A percentile compares a stretch with the other conserved stretches of the same genome.
Evolutionary conservation across 2,329 filamentous ascomycete genomes (phyloP).

Genomic region (Sporothrix pseudoabietina): DNA sequence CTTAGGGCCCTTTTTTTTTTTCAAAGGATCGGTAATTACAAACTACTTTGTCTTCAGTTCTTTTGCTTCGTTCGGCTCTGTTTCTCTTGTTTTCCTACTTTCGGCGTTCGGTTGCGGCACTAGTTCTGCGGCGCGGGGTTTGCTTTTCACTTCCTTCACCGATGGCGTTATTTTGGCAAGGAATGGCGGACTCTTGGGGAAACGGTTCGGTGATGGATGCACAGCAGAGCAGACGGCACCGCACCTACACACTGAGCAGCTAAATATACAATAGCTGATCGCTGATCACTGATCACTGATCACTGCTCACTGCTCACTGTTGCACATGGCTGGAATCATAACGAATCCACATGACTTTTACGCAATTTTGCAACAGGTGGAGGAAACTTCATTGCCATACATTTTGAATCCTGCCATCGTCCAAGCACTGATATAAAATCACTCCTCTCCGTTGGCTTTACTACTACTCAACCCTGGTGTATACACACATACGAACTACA

Average conservation of each 20-base stretch:
- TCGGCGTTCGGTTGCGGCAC: background rate
- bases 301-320: no score
- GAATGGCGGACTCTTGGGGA: slow-evolving; percentile 7
- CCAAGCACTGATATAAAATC: background rate
- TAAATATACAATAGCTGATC: background rate
- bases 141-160: background rate
- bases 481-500: no score
- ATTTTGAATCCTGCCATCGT: background rate
- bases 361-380: background rate
- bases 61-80: background rate
- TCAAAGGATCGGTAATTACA: background rate
- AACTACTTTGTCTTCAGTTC: background rate
- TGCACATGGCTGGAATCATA: background rate
- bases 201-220: background rate
- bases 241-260: background rate
- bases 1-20: background rate
- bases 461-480: background rate
- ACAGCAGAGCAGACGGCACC: background rate
- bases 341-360: background rate
- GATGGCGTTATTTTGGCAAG: slow-evolving; percentile 22
- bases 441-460: background rate
- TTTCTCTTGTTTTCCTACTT: background rate
- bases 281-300: background rate
- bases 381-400: background rate
- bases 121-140: background rate